Percentiles rank a stretch among this genome's conserved stretches.
phyloP scores from a whole-genome alignment of 225 moss, liverwort and hornwort species.

The Lunularia cruciata region DNA sequence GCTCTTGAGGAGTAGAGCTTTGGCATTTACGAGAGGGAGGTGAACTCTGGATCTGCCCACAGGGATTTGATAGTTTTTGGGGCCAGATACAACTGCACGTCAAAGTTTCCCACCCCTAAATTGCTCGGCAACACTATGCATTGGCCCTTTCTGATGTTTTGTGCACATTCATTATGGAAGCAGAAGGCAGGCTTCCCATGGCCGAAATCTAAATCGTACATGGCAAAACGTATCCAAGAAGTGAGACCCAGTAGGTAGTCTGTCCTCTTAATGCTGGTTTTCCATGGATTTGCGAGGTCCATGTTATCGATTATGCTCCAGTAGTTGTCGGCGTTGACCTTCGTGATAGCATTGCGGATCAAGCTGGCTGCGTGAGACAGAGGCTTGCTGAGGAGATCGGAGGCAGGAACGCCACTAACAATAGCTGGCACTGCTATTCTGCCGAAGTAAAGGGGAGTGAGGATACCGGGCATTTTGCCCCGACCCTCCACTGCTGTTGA shows the following conservation, averaged over 20 bases:
- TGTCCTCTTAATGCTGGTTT: constrained; percentile 36
- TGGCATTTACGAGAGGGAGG: constrained; percentile 30
- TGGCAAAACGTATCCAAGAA: constrained; percentile 33
- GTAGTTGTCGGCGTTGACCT: constrained; percentile 28
- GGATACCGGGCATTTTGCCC: constrained; percentile 18
- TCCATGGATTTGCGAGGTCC: constrained; percentile 45
- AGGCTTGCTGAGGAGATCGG: constrained; percentile 23
- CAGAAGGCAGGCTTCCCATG: constrained; percentile 3
- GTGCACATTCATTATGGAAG: constrained; percentile 14
- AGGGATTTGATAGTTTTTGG: constrained; percentile 26
- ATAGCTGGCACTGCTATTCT: constrained; percentile 30
- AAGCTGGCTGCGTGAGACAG: constrained; percentile 30
- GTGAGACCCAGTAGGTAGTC: constrained; percentile 30
- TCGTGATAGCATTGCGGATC: constrained; percentile 27
- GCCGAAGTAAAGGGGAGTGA: constrained; percentile 35
- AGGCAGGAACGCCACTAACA: constrained; percentile 28
- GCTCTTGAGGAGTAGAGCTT: no score
- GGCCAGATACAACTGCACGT: background rate
- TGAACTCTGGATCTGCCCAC: constrained; percentile 41
- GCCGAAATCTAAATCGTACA: constrained; percentile 36
- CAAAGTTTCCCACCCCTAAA: constrained; percentile 22
- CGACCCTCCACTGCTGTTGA: constrained; percentile 45
- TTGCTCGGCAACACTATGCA: constrained; percentile 18
- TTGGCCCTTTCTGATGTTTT: constrained; percentile 30
- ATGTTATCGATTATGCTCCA: constrained; percentile 39